Evolutionary conservation across 169 alveolate species (phyloP).

Genomic region (Eimeria praecox): DNA sequence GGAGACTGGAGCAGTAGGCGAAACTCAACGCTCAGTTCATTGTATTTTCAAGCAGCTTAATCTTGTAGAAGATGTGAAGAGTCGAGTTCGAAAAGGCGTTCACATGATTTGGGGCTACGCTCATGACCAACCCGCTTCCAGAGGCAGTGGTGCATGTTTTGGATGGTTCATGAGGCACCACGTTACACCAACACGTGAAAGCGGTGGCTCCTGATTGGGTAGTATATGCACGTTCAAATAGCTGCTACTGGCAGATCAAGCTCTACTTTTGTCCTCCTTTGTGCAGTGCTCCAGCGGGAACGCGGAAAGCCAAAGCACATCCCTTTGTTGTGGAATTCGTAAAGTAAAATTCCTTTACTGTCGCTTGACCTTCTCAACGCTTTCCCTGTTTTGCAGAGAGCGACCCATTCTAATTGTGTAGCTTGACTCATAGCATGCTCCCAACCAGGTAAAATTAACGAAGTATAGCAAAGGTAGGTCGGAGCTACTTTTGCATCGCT

Average conservation of each 20-base stretch:
- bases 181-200: not conserved
- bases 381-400: not conserved
- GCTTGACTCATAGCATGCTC: not conserved
- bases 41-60: not conserved
- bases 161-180: not conserved
- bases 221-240: not conserved
- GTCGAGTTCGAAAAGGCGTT: not conserved
- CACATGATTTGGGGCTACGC: not conserved
- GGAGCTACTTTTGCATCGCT: not conserved
- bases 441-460: not conserved
- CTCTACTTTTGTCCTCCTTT: not conserved
- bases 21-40: not conserved
- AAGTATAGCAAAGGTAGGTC: not conserved
- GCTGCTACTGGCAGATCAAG: not conserved
- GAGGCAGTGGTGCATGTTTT: not conserved
- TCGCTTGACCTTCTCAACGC: not conserved
- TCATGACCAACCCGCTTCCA: not conserved
- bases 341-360: not conserved
- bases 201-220: not conserved
- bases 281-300: not conserved
- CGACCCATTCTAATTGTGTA: not conserved
- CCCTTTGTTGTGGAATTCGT: not conserved
- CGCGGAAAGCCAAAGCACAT: not conserved
- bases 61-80: not conserved
- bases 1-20: not conserved